A percentile compares a stretch with the other conserved stretches of the same genome.
phyloP scores from a whole-genome alignment of 768 basidiomycete genomes.

The Plicaturopsis crispa region DNA sequence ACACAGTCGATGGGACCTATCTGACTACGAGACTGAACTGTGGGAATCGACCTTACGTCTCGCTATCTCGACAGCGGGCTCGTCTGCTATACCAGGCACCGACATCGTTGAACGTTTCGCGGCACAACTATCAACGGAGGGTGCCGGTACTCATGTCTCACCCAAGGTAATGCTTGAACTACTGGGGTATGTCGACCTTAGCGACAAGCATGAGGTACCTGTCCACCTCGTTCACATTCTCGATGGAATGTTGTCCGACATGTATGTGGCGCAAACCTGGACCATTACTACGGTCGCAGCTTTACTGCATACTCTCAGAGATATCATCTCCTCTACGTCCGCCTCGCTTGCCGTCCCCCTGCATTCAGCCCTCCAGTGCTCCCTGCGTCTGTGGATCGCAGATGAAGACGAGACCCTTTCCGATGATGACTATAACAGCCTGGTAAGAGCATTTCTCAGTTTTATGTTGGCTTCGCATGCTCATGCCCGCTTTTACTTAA shows the following conservation, averaged over 20 bases:
- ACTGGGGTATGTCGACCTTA: constrained; percentile 14
- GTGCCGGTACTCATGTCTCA: constrained; percentile 9
- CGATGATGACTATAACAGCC: constrained; percentile 26
- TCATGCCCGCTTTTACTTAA: constrained; percentile 4
- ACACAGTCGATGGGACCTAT: constrained; percentile 38
- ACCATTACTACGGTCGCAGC: constrained; percentile 16
- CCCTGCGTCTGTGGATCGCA: constrained; percentile 28
- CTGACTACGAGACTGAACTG: constrained; percentile 27
- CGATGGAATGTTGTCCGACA: constrained; percentile 20
- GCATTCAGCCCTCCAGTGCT: constrained; percentile 21
- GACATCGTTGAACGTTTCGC: no score
- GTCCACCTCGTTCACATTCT: constrained; percentile 19
- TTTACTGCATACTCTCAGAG: constrained; percentile 27
- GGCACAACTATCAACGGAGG: no score
- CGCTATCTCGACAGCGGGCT: constrained; percentile 19
- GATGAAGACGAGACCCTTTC: constrained; percentile 23
- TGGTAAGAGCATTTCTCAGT: constrained; percentile 17
- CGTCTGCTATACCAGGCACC: no score
- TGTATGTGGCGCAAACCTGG: constrained; percentile 27
- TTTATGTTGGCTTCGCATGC: constrained; percentile 1
- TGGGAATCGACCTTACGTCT: constrained; percentile 34
- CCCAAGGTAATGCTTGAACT: constrained; percentile 17
- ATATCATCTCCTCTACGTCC: constrained; percentile 21
- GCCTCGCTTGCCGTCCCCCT: constrained; percentile 22
- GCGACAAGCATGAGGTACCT: constrained; percentile 12